Evolutionary conservation across 495 filamentous ascomycete species (phyloP), one percentile per base, ranked within the genome.

Genomic region (Endocarpon pusillum): DNA sequence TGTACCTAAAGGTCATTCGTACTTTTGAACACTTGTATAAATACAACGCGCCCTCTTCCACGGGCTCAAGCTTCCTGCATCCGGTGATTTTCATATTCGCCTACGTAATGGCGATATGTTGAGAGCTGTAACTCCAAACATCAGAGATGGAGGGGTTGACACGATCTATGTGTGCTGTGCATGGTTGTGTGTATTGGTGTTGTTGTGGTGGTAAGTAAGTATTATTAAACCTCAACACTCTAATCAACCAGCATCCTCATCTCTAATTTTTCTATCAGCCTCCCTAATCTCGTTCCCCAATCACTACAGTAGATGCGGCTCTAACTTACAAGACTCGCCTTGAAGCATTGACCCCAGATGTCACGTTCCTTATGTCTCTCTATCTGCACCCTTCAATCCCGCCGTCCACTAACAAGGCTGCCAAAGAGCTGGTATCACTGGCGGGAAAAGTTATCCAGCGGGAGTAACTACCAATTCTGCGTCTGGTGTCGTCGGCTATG

Each of bases 321-420:
- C 57, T 92, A 12, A 70, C 75, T 33, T 94, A 93, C 58, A 66
- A 77, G 42, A 54, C 63, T 33, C 61, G 62, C 6, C 66, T 94
- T 31, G 56, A 67, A 42, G 60, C 66, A 32, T 58, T 86, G 42
- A 78, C 78, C 32, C 75, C 77, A 0, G 65, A 69, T 24, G 75
- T 94, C 27, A 74, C 66, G 36, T 94, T 73, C 48, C 68, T 93
- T 36, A 92, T 94, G 85, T 79, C 82, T 3, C 65, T 94, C 18
- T 94, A 89, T 49, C 70, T 91, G 22, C 75, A 82, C 46, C 64
- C 76, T 30, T 67, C 60, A 19, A 67, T 93, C 33, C 92, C 79
- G 2, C 79, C 85, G 3, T 72, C 73, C 10, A 82, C 94, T 37
- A 62, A 65, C 29, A 71, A 78, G 43, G 84, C 83, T 17, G 75